Percentiles rank a stretch among this genome's conserved stretches.
Conservation (phyloP, 805 yeast species). For the Jamesozyma jinghongensis region DNA sequence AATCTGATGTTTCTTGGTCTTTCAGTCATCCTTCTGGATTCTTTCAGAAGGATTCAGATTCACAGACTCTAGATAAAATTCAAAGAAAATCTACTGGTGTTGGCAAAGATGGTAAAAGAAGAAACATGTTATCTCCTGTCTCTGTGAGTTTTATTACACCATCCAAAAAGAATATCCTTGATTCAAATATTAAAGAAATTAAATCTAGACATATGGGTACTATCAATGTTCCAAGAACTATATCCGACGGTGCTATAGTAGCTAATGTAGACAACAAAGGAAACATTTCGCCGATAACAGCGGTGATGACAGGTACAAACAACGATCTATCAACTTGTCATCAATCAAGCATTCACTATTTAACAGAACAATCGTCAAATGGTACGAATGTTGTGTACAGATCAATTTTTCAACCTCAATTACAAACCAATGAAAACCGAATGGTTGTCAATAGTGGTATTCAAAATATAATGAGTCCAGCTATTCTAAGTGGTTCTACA, state of each 20-base stretch:
- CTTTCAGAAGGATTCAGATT: constrained; percentile 19
- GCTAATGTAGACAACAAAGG: too few species aligned
- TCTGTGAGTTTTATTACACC: constrained; percentile 21
- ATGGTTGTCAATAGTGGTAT: not conserved
- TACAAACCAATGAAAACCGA: not conserved
- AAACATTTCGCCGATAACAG: too few species aligned
- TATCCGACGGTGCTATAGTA: not conserved
- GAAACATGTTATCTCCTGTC: constrained; percentile 24
- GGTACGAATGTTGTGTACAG: not conserved
- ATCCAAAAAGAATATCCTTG: not conserved
- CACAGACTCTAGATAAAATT: constrained; percentile 18
- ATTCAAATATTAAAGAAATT: not conserved
- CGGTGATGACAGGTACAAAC: too few species aligned
- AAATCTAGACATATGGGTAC: not conserved
- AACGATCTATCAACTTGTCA: too few species aligned
- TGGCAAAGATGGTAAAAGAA: constrained; percentile 27
- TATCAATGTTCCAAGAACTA: not conserved
- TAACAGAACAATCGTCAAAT: too few species aligned
- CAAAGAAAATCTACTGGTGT: constrained; percentile 26
- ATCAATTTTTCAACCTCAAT: not conserved
- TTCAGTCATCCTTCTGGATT: constrained; percentile 27
- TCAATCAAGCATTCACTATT: too few species aligned
- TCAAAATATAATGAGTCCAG: not conserved
- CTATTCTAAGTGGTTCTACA: too few species aligned
- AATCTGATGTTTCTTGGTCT: constrained; percentile 19